Base-by-base conservation (phyloP, 768 basidiomycete species). In the Tephrocybe sp. region DNA sequence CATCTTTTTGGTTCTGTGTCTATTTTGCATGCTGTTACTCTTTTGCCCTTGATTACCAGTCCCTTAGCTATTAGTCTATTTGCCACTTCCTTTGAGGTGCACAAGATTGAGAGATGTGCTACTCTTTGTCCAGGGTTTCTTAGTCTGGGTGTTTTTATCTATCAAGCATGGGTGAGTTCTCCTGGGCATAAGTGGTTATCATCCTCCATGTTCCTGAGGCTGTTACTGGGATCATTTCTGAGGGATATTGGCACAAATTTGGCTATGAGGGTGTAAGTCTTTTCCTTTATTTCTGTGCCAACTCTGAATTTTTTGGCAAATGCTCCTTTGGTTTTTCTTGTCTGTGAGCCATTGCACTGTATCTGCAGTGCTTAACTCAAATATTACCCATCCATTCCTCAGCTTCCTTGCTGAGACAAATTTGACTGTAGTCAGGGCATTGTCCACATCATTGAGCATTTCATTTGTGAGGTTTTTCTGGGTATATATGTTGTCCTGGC, bases 31-130 rank as follows among this genome's bases (percentile, higher is more conserved):
- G 36, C 57, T 1, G 5, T 1, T 2, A 57, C 51, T 1, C 23
- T 24, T 34, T 57, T 58, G 18, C 62, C 61, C 7, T 60, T 49
- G 1, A 60, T 43, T 11, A 55, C 51, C 1, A 58, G 8, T 2
- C 59, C 54, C 11, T 52, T 37, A 4, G 28, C n/a, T 0, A 64
- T 54, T 3, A 30, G 28, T 12, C 41, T 26, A 48, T 64, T 64
- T 1, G 62, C 62, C 1, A 41, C 34, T 10, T 32, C 33, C 3
- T 23, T 17, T 24, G 39, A 41, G 1, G 23, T 26, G 14, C 37
- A 53, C 14, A 9, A n/a, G 0, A 53, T n/a, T 2, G 42, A 25
- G 15, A 46, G 9, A 18, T 40, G 51, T 14, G 45, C 51, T 3
- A 30, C 30, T 28, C 14, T 52, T 17, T 53, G 45, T 18, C 25